Evolutionary conservation across 129 eudicot genomes (phyloP), one percentile per base, ranked within the genome.

Genomic region (Centrapalus pauciflorus): DNA sequence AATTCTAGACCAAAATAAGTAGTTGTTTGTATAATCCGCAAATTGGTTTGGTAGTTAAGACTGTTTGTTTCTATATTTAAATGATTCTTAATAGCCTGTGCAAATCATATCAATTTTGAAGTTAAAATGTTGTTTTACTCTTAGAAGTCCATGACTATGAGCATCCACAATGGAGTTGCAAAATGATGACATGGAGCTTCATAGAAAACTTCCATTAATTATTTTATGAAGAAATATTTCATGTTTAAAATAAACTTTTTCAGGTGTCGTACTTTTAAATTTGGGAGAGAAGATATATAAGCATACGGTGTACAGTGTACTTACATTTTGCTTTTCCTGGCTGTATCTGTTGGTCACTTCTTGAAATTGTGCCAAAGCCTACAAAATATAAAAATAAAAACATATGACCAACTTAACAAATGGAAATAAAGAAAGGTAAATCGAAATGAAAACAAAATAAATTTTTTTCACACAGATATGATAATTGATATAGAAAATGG

Each of bases 341-440:
- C 65, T 93, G 76, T 93, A 89, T 82, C 92, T 78, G 66, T 84
- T 88, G 56, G 95, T 88, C 74, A 77, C 98, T 84, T 93, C 98
- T 82, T 86, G 95, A 72, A 72, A 86, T 60, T 86, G 95, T 40
- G 95, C 90, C 78, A 93, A 78, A 69, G 98, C 96, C 98, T 93
- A 64, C 74, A 78, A 66, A 64, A 40, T 21, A 51, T 54, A 0
- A 35, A 63, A 26, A 4, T 35, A 62, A 34, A 70, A 41, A 38
- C 38, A 51, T 28, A 61, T 61, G 45, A 56, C 5, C 26, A 14
- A 21, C 24, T 32, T 7, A 12, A 13, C 14, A 29, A n/a, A 2
- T 0, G 10, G 0, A 34, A 5, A 38, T 7, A 54, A 67, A 8
- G 9, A 14, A 38, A 38, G 16, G 28, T 45, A 54, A 13, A 13